Conservation (phyloP, 371 early-diverging fungal species). For the Capillidium rhysosporum region DNA sequence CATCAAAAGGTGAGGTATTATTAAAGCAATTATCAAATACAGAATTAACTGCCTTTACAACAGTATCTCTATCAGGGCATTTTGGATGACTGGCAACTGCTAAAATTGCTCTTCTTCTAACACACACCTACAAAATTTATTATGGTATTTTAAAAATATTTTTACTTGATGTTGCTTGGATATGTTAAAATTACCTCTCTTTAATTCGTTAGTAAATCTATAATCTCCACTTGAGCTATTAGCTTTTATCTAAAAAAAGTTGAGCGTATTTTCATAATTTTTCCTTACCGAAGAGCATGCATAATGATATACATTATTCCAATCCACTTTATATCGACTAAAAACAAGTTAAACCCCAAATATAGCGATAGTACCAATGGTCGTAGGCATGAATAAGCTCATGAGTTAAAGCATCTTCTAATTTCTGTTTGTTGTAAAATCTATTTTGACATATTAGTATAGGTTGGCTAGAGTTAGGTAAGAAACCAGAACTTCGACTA, state of each 20-base stretch:
- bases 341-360: neutral
- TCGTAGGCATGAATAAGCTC: slow-evolving; percentile 95
- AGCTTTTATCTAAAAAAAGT: slow-evolving; percentile 54
- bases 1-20: slow-evolving; percentile 87
- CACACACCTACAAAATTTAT: slow-evolving; percentile 32
- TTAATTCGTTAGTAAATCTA: slow-evolving; percentile 60
- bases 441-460: slow-evolving; percentile 73
- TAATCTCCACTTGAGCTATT: slow-evolving; percentile 86
- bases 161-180: slow-evolving; percentile 73
- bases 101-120: slow-evolving; percentile 67
- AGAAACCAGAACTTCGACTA: slow-evolving; percentile 61
- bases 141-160: neutral
- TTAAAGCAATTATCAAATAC: slow-evolving; percentile 82
- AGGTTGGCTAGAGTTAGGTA: slow-evolving; percentile 23
- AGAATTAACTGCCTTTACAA: slow-evolving; percentile 67
- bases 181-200: slow-evolving; percentile 51
- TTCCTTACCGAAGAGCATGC: slow-evolving; percentile 67
- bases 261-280: neutral
- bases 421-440: slow-evolving; percentile 40
- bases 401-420: slow-evolving; percentile 83
- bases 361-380: slow-evolving; percentile 24
- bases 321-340: slow-evolving; percentile 52
- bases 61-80: slow-evolving; percentile 51
- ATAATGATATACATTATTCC: slow-evolving; percentile 67
- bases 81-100: slow-evolving; percentile 51